Percentiles rank a stretch among this genome's conserved stretches.
These are phyloP conservation scores for Geotrichum fermentans DNA, from an alignment of 1,139 yeast species.

Conservation along the genomic window DNA sequence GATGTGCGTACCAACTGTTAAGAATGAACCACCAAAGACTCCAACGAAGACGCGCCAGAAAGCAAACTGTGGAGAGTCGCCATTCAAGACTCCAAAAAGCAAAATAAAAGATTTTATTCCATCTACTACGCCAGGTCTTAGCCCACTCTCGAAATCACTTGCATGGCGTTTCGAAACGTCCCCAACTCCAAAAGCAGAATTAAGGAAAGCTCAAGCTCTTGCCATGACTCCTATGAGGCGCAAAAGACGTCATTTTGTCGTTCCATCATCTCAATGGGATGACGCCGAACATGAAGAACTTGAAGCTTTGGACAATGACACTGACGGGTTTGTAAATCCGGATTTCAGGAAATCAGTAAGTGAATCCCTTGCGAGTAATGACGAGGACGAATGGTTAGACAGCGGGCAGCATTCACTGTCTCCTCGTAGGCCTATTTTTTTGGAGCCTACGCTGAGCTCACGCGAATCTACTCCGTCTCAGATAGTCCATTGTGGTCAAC, in stretches of 20 bases:
- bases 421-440: neutral
- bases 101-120: neutral
- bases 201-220: neutral
- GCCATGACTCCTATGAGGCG: neutral
- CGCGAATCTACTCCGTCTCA: neutral
- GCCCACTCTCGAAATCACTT: constrained; percentile 1
- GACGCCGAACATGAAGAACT: neutral
- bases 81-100: constrained; percentile 2
- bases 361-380: neutral
- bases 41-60: neutral
- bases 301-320: neutral
- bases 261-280: constrained; percentile 11
- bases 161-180: neutral
- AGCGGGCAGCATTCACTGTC: neutral
- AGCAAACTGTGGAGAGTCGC: neutral
- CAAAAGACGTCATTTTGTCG: neutral
- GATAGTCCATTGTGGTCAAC: constrained; percentile 10
- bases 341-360: neutral
- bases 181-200: neutral
- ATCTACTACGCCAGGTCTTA: constrained; percentile 10
- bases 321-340: neutral
- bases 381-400: neutral
- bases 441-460: neutral
- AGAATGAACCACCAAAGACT: neutral
- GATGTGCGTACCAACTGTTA: neutral